phyloP scores from a whole-genome alignment of 1,284 basidiomycete genomes.

The Sanghuangporus sanghuang region DNA sequence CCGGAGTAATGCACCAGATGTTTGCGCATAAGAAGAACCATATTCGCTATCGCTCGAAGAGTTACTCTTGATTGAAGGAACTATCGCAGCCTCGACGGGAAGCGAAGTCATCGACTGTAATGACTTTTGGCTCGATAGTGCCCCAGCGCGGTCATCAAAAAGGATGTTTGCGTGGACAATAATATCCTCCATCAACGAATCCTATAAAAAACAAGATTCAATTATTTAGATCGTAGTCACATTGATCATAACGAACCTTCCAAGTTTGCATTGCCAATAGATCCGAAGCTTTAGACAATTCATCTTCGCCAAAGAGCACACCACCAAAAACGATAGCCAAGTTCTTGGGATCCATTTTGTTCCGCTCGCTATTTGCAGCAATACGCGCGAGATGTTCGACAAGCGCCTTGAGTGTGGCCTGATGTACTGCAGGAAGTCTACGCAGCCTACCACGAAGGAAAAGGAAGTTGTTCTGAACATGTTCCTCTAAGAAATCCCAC shows the following conservation, averaged over 20 bases:
- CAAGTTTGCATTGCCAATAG: constrained; percentile 63
- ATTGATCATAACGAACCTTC: constrained; percentile 48
- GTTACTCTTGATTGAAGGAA: constrained; percentile 50
- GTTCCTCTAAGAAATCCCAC: constrained; percentile 48
- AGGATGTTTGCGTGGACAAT: constrained; percentile 63
- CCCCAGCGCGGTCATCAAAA: constrained; percentile 45
- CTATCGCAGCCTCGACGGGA: constrained; percentile 23
- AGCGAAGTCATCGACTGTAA: constrained; percentile 31
- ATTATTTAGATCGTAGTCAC: constrained; percentile 2
- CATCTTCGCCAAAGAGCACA: constrained; percentile 88
- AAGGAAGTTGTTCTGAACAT: constrained; percentile 66
- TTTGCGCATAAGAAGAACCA: constrained; percentile 61
- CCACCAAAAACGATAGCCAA: constrained; percentile 82
- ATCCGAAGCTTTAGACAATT: constrained; percentile 70
- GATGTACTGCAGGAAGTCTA: constrained; percentile 81
- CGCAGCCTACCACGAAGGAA: constrained; percentile 78
- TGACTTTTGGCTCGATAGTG: constrained; percentile 1
- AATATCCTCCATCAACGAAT: constrained; percentile 84
- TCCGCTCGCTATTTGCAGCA: constrained; percentile 61
- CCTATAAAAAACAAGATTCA: constrained; percentile 39
- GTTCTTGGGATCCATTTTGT: constrained; percentile 95
- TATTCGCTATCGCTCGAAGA: constrained; percentile 50
- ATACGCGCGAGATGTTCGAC: constrained; percentile 86
- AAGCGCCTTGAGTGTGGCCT: constrained; percentile 83
- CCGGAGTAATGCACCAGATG: constrained; percentile 42